These are phyloP conservation scores for Fusarium coffeatum DNA, from an alignment of 2,329 filamentous ascomycete genomes.

Conservation along the genomic window DNA sequence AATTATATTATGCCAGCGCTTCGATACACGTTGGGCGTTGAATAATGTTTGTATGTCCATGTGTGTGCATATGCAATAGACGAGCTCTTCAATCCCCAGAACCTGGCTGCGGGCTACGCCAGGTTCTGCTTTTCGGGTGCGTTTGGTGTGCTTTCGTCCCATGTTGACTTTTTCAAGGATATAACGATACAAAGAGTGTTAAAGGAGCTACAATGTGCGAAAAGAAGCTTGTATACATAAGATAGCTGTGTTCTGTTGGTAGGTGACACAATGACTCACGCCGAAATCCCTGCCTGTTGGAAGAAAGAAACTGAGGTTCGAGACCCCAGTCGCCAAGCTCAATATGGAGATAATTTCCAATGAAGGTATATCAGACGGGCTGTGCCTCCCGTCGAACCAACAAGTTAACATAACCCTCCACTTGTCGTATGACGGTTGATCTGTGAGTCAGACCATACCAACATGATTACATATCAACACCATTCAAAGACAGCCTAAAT, in stretches of 20 bases:
- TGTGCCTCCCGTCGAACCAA: background rate
- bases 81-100: background rate
- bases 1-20: background rate
- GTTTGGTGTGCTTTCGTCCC: background rate
- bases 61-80: background rate
- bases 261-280: background rate
- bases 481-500: background rate
- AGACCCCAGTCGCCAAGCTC: background rate
- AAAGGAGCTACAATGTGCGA: no score
- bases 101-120: background rate
- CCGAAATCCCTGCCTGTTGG: background rate
- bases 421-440: background rate
- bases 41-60: background rate
- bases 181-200: rapidly evolving
- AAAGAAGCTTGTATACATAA: background rate
- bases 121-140: background rate
- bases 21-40: background rate
- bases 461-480: background rate
- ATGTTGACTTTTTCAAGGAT: background rate
- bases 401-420: background rate
- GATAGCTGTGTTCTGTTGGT: no score
- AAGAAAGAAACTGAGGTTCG: no score
- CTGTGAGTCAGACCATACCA: no score
- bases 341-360: background rate
- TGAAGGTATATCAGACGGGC: background rate